A percentile compares a stretch with the other conserved stretches of the same genome.
Conservation (phyloP, 1,284 basidiomycete species). For the Cutaneotrichosporon sp. region DNA sequence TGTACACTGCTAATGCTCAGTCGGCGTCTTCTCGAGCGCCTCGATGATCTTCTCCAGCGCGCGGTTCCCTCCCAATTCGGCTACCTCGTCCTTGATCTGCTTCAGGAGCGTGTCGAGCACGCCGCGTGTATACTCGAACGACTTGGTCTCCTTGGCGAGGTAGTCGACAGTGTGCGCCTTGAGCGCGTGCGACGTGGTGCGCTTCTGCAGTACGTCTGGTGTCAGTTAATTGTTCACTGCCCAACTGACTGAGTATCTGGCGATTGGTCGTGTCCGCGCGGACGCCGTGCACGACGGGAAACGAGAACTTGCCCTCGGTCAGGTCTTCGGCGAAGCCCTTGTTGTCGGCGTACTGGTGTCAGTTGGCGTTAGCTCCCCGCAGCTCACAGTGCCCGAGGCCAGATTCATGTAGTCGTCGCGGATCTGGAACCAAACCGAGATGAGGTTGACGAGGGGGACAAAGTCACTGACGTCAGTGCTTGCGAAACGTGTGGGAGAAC, state of each 20-base stretch:
- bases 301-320: conserved; percentile 94
- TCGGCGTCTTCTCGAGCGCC: conserved; percentile 22
- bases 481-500: conserved; percentile 30
- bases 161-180: conserved; percentile 78
- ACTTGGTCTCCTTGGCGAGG: conserved; percentile 66
- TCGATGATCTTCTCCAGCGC: conserved; percentile 44
- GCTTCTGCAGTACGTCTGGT: conserved; percentile 86
- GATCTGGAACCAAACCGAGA: conserved; percentile 94
- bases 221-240: conserved; percentile 7
- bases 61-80: conserved; percentile 47
- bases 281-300: conserved; percentile 87
- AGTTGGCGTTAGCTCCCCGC: background rate
- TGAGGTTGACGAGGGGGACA: conserved; percentile 87
- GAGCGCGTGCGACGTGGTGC: conserved; percentile 72
- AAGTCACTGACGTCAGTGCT: conserved; percentile 64
- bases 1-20: conserved; percentile 1
- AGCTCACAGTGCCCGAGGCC: conserved; percentile 71
- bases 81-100: conserved; percentile 48
- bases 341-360: conserved; percentile 74
- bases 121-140: conserved; percentile 69
- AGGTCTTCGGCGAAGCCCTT: conserved; percentile 95
- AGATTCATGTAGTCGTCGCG: conserved; percentile 97
- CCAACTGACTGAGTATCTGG: conserved; percentile 73
- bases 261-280: conserved; percentile 70
- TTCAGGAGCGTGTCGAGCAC: conserved; percentile 52